Conservation (phyloP, 495 filamentous ascomycete species). For the Penicillium subrubescens region DNA sequence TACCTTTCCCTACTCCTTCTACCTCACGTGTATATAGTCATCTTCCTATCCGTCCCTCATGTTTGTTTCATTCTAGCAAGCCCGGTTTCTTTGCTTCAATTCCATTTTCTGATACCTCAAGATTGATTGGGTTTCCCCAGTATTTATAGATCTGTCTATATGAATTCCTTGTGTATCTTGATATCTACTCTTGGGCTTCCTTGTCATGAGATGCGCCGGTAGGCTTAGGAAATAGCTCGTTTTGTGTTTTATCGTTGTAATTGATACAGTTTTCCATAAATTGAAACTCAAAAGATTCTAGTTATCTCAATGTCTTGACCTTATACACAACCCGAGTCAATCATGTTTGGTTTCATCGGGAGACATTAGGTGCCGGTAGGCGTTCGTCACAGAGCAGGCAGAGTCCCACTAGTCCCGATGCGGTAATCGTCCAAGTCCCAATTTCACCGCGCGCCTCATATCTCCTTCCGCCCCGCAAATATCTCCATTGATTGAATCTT, state of each 20-base stretch:
- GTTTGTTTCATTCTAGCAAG: conserved; percentile 5
- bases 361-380: background rate
- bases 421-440: conserved; percentile 21
- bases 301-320: background rate
- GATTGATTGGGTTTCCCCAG: background rate
- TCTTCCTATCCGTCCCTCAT: conserved; percentile 22
- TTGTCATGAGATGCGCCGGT: background rate
- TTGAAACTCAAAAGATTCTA: background rate
- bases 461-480: conserved; percentile 21
- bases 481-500: conserved; percentile 13
- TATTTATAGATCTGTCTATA: background rate
- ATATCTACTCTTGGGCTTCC: background rate
- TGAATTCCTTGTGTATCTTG: background rate
- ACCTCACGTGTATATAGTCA: conserved; percentile 38
- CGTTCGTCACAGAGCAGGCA: background rate
- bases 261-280: background rate
- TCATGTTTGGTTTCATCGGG: background rate
- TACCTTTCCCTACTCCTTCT: background rate
- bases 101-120: conserved; percentile 24
- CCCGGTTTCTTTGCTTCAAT: conserved; percentile 18
- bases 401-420: conserved; percentile 41
- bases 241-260: background rate
- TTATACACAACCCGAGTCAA: background rate
- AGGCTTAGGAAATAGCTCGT: background rate
- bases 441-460: conserved; percentile 21